phyloP scores from a whole-genome alignment of 2,329 filamentous ascomycete genomes.

The Mycosphaerelloides madeirae region DNA sequence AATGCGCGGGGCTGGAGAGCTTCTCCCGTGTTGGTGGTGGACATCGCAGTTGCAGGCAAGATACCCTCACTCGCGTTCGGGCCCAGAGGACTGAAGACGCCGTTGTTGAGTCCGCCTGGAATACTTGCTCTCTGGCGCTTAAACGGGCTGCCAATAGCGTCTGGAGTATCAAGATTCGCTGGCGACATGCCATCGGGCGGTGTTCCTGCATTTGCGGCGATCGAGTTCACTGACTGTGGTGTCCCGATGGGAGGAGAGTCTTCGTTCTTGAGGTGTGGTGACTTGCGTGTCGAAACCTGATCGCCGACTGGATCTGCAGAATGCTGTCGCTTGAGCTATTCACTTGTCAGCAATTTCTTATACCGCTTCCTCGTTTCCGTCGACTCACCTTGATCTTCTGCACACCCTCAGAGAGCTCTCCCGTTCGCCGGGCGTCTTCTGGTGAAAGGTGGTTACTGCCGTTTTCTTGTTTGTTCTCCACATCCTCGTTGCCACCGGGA shows the following conservation, averaged over 20 bases:
- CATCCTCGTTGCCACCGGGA: constrained; percentile 57
- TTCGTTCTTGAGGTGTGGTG: constrained; percentile 35
- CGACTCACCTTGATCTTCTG: constrained; percentile 69
- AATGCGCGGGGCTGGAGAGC: constrained; percentile 33
- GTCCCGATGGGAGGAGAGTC: constrained; percentile 42
- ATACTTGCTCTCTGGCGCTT: constrained; percentile 69
- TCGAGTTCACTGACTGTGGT: constrained; percentile 32
- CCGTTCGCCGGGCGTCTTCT: constrained; percentile 67
- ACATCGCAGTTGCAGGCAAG: constrained; percentile 13
- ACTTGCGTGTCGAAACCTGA: constrained; percentile 37
- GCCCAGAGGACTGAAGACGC: constrained; percentile 14
- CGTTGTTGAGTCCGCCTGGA: constrained; percentile 32
- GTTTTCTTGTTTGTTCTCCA: constrained; percentile 56
- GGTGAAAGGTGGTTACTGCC: constrained; percentile 52
- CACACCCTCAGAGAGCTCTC: constrained; percentile 74
- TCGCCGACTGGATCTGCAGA: constrained; percentile 63
- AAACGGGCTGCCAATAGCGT: constrained; percentile 63
- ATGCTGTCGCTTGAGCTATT: constrained; percentile 73
- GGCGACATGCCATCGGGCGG: constrained; percentile 27
- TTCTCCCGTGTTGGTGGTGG: constrained; percentile 10
- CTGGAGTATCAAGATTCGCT: constrained; percentile 37
- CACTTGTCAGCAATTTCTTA: constrained; percentile 16
- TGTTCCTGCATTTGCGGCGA: constrained; percentile 29
- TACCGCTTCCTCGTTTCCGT: neutral
- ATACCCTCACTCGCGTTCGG: constrained; percentile 18